These are phyloP conservation scores for Herpetospermum pedunculosum DNA, from an alignment of 306 rosid species.

Conservation along the genomic window DNA sequence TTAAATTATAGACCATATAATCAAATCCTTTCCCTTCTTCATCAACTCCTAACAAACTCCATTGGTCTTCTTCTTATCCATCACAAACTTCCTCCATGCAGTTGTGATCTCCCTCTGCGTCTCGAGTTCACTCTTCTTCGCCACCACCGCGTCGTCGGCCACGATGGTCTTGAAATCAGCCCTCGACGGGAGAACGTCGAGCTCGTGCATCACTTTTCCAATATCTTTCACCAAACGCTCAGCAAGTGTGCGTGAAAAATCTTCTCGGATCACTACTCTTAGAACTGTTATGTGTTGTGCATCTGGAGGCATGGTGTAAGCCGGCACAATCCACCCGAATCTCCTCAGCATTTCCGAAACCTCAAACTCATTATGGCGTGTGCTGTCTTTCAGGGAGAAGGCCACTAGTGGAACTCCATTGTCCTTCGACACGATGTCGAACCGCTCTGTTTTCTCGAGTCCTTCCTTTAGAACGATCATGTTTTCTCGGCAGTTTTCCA, in stretches of 20 bases:
- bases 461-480: conserved; percentile 74
- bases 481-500: conserved; percentile 87
- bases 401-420: conserved; percentile 87
- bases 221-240: conserved; percentile 72
- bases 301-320: conserved; percentile 87
- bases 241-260: conserved; percentile 75
- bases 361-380: conserved; percentile 55
- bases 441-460: conserved; percentile 52
- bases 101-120: conserved; percentile 62
- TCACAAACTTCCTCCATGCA: conserved; percentile 66
- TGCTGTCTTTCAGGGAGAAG: conserved; percentile 55
- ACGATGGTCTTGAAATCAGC: conserved; percentile 12
- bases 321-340: conserved; percentile 91
- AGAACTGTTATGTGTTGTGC: conserved; percentile 73
- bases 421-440: conserved; percentile 66
- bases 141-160: not conserved
- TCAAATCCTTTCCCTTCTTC: not conserved
- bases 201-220: conserved; percentile 61
- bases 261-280: conserved; percentile 82
- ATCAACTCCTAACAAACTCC: conserved; percentile 44
- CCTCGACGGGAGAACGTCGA: conserved; percentile 47
- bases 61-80: conserved; percentile 59
- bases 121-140: conserved; percentile 46
- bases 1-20: not conserved
- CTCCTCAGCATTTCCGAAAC: conserved; percentile 59